Base-by-base conservation (phyloP, 441 rosid genomes). In the Pelargonium australe region DNA sequence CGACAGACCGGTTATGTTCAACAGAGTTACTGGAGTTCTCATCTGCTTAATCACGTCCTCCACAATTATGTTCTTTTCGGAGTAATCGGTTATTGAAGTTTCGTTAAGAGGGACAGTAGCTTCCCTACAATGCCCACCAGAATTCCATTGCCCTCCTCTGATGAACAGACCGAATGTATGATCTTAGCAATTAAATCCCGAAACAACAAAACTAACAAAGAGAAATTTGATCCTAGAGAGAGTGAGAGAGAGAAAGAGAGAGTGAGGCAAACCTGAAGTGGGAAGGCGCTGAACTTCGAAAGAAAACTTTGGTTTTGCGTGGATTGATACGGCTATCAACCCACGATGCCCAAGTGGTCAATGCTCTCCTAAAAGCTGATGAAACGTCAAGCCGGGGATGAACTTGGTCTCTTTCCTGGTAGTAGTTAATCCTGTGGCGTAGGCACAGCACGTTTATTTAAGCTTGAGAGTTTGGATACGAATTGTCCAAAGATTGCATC, bases 111-210 rank as follows among this genome's bases (percentile, higher is more conserved):
- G 95, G 71, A 9, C 83, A 41, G 77, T 82, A 61, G 94, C 92
- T 78, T 86, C 95, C 71, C 40, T 72, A 45, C 99, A 88, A 57
- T 87, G 99, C 6, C 97, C 97, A 10, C 96, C 99, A 8, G 92
- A 82, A 84, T 91, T 88, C 97, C 98, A 88, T 66, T 80, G 83
- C 41, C 99, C 97, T 63, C 91, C 97, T 47, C 99, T 88, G 81
- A 55, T 67, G 8, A 53, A 62, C 17, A 62, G 72, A 70, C 49
- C 62, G 63, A 31, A 31, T 31, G 5, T 31, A 31, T 4, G 37
- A 2, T 3, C 37, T 31, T 31, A 31, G 37, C 37, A 31, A 31
- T 3, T 31, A 31, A 31, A 3, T 31, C 37, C 5, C 37, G 5
- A 3, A 31, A 31, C 37, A 31, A 31, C 5, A 31, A 31, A 31